A percentile compares a stretch with the other conserved stretches of the same genome.
Evolutionary conservation across 192 early-diverging fungal species (phyloP).

Genomic region (Rhizoclosmatium globosum): DNA sequence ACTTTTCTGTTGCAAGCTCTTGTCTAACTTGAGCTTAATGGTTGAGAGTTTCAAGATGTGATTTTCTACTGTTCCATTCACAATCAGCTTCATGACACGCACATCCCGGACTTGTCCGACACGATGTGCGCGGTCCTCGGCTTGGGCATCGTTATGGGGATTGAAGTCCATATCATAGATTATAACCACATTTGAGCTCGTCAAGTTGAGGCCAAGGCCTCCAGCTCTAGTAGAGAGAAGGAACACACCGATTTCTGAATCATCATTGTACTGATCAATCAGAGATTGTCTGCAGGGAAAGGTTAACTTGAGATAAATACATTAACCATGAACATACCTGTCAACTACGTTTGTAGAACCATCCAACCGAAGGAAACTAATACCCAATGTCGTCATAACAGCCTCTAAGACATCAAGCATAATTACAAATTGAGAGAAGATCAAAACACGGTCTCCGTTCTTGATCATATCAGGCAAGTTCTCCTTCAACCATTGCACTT

Average conservation of each 20-base stretch:
- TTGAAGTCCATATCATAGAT: conserved; percentile 89
- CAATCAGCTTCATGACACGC: conserved; percentile 74
- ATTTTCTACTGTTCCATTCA: conserved; percentile 75
- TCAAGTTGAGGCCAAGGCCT: conserved; percentile 96
- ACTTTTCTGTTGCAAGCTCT: conserved; percentile 42
- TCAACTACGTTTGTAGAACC: conserved; percentile 44
- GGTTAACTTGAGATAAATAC: background rate
- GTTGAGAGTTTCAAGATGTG: conserved; percentile 67
- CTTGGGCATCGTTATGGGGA: conserved; percentile 75
- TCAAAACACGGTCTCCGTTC: conserved; percentile 55
- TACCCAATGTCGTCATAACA: conserved; percentile 47
- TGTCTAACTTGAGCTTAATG: conserved; percentile 70
- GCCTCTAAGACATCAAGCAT: conserved; percentile 64
- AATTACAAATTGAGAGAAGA: conserved; percentile 65
- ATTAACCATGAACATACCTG: conserved; percentile 32
- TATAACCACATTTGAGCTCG: conserved; percentile 93
- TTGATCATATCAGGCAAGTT: conserved; percentile 63
- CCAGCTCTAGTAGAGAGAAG: conserved; percentile 96
- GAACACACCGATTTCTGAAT: conserved; percentile 71
- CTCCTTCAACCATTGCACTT: conserved; percentile 67
- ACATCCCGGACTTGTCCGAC: conserved; percentile 90
- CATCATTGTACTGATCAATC: conserved; percentile 82
- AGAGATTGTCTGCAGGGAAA: conserved; percentile 52
- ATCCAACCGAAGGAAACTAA: conserved; percentile 49
- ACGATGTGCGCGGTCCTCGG: conserved; percentile 83